Percentiles rank a stretch among this genome's conserved stretches.
These are phyloP conservation scores for Collybia mongolica DNA, from an alignment of 768 basidiomycete species.

Conservation along the genomic window DNA sequence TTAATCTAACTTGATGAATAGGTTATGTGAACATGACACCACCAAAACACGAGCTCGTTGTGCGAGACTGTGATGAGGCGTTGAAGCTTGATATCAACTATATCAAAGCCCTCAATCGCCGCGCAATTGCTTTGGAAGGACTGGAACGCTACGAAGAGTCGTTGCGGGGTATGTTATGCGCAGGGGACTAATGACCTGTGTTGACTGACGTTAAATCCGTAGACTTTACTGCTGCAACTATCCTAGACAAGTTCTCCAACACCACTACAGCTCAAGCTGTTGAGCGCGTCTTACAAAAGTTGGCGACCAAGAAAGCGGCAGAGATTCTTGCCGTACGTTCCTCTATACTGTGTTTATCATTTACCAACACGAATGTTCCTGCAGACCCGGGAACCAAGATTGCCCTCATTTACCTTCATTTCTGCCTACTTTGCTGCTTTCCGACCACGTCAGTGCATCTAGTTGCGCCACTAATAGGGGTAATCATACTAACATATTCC, in stretches of 20 bases:
- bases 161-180: slow-evolving; percentile 59
- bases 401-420: slow-evolving; percentile 91
- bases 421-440: slow-evolving; percentile 97
- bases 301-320: slow-evolving; percentile 70
- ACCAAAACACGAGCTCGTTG: slow-evolving; percentile 77
- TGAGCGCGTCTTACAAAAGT: slow-evolving; percentile 88
- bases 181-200: neutral
- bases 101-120: slow-evolving; percentile 88
- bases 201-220: neutral
- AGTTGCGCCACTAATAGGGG: neutral
- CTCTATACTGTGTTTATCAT: neutral
- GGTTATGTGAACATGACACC: slow-evolving; percentile 92
- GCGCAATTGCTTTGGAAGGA: slow-evolving; percentile 82
- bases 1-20: slow-evolving; percentile 22
- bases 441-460: slow-evolving; percentile 66
- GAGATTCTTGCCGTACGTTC: slow-evolving; percentile 65
- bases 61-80: slow-evolving; percentile 88
- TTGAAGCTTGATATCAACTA: slow-evolving; percentile 81
- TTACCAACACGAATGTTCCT: neutral
- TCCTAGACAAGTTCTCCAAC: slow-evolving; percentile 91
- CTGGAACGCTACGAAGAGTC: slow-evolving; percentile 75
- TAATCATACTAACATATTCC: neutral
- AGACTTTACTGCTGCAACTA: slow-evolving; percentile 98
- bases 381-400: slow-evolving; percentile 73
- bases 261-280: slow-evolving; percentile 74